phyloP scores from a whole-genome alignment of 257 asterid species.

The Vinca minor region DNA sequence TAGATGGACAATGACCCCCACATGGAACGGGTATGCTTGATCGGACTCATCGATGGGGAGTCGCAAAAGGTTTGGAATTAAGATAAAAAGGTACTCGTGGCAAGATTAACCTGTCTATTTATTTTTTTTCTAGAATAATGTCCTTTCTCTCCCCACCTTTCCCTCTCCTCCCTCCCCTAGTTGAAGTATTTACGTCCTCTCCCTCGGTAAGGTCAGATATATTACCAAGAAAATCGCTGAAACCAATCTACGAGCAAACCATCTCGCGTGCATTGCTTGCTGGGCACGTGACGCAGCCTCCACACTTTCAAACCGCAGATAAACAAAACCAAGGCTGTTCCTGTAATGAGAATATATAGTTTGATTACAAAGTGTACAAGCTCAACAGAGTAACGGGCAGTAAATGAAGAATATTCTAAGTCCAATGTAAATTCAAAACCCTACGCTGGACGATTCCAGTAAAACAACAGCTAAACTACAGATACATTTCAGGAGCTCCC shows the following conservation, averaged over 20 bases:
- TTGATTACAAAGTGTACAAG: neutral
- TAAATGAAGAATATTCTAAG: neutral
- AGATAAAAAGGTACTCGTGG: too few relatives aligned
- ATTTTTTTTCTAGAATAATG: too few relatives aligned
- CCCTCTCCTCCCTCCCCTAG: too few relatives aligned
- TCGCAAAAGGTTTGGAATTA: too few relatives aligned
- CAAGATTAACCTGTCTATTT: too few relatives aligned
- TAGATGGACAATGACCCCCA: too few relatives aligned
- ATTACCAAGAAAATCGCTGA: conserved; percentile 93
- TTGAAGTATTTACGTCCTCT: too few relatives aligned
- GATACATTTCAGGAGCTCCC: neutral
- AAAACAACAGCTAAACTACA: neutral
- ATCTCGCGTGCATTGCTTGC: conserved; percentile 94
- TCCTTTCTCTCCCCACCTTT: too few relatives aligned
- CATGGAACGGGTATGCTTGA: too few relatives aligned
- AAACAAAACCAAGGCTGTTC: conserved; percentile 91
- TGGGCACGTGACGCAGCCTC: conserved; percentile 83
- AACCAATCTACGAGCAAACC: conserved; percentile 94
- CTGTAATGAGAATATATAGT: conserved; percentile 31
- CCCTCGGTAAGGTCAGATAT: neutral
- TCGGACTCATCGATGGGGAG: too few relatives aligned
- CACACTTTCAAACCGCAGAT: conserved; percentile 70
- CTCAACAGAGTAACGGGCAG: neutral
- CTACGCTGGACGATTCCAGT: too few relatives aligned
- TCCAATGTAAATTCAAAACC: neutral